Percentiles rank a stretch among this genome's conserved stretches.
Evolutionary conservation across 2,329 filamentous ascomycete genomes (phyloP).

Genomic region (Calonectria ilicicola): DNA sequence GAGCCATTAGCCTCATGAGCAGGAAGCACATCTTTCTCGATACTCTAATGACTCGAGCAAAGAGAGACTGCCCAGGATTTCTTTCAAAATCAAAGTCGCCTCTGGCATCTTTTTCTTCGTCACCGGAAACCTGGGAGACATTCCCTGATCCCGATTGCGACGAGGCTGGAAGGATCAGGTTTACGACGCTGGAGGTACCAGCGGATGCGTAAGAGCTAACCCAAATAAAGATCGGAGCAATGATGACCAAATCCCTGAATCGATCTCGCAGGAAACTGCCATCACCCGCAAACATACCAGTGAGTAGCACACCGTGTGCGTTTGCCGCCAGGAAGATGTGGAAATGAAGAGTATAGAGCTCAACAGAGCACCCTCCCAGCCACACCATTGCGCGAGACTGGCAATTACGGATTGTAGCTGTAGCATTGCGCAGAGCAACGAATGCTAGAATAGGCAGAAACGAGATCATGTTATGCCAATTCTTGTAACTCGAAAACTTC

Average conservation of each 20-base stretch:
- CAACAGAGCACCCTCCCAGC: slow-evolving; percentile 67
- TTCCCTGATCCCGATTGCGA: background rate
- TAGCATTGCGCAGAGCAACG: slow-evolving; percentile 63
- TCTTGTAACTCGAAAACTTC: slow-evolving; percentile 53
- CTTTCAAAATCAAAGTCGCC: background rate
- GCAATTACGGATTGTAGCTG: slow-evolving; percentile 30
- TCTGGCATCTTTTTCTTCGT: background rate
- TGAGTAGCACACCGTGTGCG: slow-evolving; percentile 57
- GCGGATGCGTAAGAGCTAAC: slow-evolving; percentile 15
- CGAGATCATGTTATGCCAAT: slow-evolving; percentile 65
- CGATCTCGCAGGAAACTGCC: slow-evolving; percentile 34
- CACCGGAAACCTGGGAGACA: background rate
- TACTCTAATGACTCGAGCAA: background rate
- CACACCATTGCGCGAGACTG: slow-evolving; percentile 58
- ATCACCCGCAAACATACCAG: slow-evolving; percentile 36
- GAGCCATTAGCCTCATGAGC: background rate
- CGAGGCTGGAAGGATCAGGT: background rate
- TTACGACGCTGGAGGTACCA: background rate
- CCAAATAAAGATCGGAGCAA: slow-evolving; percentile 37
- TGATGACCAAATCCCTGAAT: slow-evolving; percentile 40
- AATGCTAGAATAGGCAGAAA: slow-evolving; percentile 66
- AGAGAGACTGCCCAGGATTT: background rate
- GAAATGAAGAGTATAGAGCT: slow-evolving; percentile 70
- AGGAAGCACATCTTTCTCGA: background rate
- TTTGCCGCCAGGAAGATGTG: slow-evolving; percentile 73